Evolutionary conservation across 2,329 filamentous ascomycete genomes (phyloP).

Genomic region (Emergomyces pasteurianus): DNA sequence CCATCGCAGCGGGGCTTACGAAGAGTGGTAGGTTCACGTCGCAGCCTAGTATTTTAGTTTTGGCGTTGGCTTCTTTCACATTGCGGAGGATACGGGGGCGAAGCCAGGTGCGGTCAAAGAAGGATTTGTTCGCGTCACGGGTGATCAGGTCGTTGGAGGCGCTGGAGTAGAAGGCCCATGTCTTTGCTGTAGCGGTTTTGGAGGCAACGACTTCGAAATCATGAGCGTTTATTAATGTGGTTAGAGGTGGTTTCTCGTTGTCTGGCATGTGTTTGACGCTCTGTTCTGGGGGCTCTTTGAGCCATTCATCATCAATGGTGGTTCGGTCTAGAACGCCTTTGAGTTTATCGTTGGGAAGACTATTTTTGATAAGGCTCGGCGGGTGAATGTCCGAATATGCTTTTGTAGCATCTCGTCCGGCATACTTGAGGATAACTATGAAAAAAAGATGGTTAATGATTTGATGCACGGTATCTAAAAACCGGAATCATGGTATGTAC

Average conservation of each 20-base stretch:
- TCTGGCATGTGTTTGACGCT: conserved; percentile 18
- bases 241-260: conserved; percentile 28
- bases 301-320: conserved; percentile 40
- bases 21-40: conserved; percentile 47
- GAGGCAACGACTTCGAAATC: conserved; percentile 51
- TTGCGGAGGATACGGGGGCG: conserved; percentile 47
- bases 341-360: conserved; percentile 33
- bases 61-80: conserved; percentile 41
- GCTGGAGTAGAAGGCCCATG: conserved; percentile 59
- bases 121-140: conserved; percentile 41
- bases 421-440: conserved; percentile 35
- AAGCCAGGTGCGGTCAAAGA: conserved; percentile 45
- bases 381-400: conserved; percentile 36
- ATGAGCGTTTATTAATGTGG: conserved; percentile 45
- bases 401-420: conserved; percentile 34
- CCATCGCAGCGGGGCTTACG: conserved; percentile 53
- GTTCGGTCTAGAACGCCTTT: conserved; percentile 39
- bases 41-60: conserved; percentile 44
- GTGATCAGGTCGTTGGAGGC: conserved; percentile 53
- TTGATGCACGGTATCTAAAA: not conserved
- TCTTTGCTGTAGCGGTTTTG: conserved; percentile 45
- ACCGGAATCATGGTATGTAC: conserved; percentile 4
- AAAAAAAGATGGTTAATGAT: not conserved
- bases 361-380: conserved; percentile 35
- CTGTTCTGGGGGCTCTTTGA: conserved; percentile 27